These are phyloP conservation scores for Graphilbum fragrans DNA, from an alignment of 2,329 filamentous ascomycete species.

Conservation along the genomic window DNA sequence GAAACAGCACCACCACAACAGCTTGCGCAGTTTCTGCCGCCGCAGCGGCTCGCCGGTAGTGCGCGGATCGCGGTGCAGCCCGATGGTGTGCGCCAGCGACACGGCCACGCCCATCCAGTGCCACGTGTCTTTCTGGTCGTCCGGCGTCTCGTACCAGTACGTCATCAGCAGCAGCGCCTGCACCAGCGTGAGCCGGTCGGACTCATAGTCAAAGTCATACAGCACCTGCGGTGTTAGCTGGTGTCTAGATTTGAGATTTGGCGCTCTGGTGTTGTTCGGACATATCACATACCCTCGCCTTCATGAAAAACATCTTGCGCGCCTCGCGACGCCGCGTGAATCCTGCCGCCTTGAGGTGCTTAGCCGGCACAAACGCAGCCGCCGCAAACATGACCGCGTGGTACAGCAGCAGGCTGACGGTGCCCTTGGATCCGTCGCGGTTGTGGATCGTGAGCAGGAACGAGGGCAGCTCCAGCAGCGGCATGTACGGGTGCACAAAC, in stretches of 20 bases:
- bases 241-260: too few species aligned
- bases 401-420: conserved; percentile 76
- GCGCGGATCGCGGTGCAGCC: conserved; percentile 70
- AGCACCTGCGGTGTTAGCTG: conserved; percentile 45
- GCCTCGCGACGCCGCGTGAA: conserved; percentile 70
- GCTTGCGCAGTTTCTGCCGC: conserved; percentile 78
- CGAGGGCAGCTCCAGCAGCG: conserved; percentile 59
- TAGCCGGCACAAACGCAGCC: conserved; percentile 76
- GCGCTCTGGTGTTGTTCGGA: too few species aligned
- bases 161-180: conserved; percentile 87
- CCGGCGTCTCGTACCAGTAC: conserved; percentile 94
- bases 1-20: conserved; percentile 97
- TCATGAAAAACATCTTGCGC: conserved; percentile 79
- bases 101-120: conserved; percentile 98
- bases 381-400: conserved; percentile 93
- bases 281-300: conserved; percentile 70
- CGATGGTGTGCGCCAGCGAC: conserved; percentile 85
- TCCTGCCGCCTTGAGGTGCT: conserved; percentile 62
- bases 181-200: conserved; percentile 76
- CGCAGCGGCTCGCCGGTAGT: conserved; percentile 62
- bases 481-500: conserved; percentile 92
- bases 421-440: conserved; percentile 56
- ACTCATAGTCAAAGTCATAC: conserved; percentile 93
- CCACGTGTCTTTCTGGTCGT: conserved; percentile 97
- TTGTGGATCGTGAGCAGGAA: conserved; percentile 49